Conservation (phyloP, 2,329 filamentous ascomycete genomes). For the Pestalotiopsis sp. region DNA sequence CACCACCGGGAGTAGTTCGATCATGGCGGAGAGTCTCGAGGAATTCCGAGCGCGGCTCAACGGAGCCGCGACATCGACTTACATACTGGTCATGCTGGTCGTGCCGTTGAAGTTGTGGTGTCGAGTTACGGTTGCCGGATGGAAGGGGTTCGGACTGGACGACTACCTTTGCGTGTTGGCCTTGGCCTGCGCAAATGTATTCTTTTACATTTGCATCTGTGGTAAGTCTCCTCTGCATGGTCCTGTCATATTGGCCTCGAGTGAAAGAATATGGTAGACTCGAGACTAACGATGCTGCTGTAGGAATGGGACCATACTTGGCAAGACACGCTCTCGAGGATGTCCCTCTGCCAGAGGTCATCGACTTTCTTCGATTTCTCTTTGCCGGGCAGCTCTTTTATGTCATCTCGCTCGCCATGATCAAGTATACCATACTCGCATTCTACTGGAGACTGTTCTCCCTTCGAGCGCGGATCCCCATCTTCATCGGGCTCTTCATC, state of each 20-base stretch:
- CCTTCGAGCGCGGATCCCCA: not conserved
- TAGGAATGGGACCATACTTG: not conserved
- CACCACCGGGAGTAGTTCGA: not conserved
- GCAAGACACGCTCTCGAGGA: not conserved
- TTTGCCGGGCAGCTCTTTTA: constrained; percentile 1
- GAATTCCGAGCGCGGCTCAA: not conserved
- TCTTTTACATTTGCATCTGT: not conserved
- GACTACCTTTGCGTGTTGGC: not conserved
- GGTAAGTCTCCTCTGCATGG: not conserved
- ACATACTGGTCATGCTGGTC: not conserved
- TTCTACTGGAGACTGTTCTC: constrained; percentile 1
- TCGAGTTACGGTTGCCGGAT: not conserved
- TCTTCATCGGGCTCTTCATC: not conserved
- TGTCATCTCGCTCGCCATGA: not conserved
- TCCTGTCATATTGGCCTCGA: not conserved
- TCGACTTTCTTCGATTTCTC: not conserved
- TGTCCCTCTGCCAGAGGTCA: not conserved
- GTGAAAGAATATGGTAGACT: not conserved
- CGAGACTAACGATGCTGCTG: not conserved
- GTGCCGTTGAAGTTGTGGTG: not conserved
- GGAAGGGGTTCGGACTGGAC: not conserved
- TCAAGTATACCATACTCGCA: constrained; percentile 1
- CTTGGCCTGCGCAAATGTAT: not conserved
- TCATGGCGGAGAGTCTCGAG: not conserved
- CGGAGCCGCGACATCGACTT: not conserved